Base-by-base conservation (phyloP, 2,329 filamentous ascomycete species). In the Onygenales sp. region DNA sequence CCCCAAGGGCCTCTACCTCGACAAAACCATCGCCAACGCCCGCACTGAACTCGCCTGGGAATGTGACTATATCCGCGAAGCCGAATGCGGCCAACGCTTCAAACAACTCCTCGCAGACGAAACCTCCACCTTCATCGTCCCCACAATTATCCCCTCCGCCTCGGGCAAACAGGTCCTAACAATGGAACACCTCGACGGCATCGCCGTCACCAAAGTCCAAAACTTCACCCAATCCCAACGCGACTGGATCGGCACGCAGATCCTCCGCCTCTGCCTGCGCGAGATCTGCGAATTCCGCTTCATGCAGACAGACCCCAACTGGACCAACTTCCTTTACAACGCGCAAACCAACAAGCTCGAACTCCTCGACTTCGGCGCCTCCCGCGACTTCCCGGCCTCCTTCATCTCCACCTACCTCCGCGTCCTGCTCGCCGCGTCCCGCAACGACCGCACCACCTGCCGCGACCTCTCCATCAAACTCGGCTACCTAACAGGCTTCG, bases 251-350 rank as follows among this genome's bases (percentile, higher is more conserved):
- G 93, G 93, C 51, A 93, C 89, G 0, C 88, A 97, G 63, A 88
- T 97, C 59, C 80, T 97, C 51, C 87, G 90, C 3, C 83, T 98
- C 9, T 97, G 90, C 66, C 79, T 97, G 40, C 85, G 91, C 54
- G 93, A 97, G 72, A 92, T 97, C 61, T 85, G 85, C 58, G 89
- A 95, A 70, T 97, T 96, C 80, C 84, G 79, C 56, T 97, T 95
- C 74, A 98, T 98, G 93, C 93, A 98, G 73, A 98, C 93, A 4
- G 93, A 98, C 66, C 93, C 93, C 42, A 98, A 98, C 76, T 98
- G 93, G 93, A 97, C 92, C 36, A 98, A 98, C 71, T 98, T 98
- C 70, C 78, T 97, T 17, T 98, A 89, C 77, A 93, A 97, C 62
- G 75, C 83, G 1, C 62, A 74, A 17, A 82, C 78, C 3, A 75